These are phyloP conservation scores for Globisporangium cederbergense DNA, from an alignment of 352 stramenopile genomes.

Conservation along the genomic window DNA sequence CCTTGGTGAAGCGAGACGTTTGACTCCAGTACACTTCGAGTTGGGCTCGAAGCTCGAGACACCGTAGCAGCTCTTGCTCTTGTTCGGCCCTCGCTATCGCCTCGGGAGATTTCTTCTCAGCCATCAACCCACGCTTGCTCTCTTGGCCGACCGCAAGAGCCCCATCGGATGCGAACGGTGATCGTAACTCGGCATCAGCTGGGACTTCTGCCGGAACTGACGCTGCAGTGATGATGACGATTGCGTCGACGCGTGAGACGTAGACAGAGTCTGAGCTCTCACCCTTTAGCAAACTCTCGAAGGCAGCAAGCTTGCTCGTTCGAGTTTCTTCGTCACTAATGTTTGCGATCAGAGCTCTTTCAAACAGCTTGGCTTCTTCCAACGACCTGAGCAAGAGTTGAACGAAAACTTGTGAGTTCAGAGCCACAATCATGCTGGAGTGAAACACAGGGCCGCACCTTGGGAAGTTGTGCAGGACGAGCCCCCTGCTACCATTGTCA, in stretches of 20 bases:
- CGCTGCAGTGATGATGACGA: slow-evolving; percentile 6
- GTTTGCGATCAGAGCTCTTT: slow-evolving; percentile 27
- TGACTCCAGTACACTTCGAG: slow-evolving; percentile 19
- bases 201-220: neutral
- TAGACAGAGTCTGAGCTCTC: slow-evolving; percentile 10
- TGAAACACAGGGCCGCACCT: slow-evolving; percentile 19
- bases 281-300: slow-evolving; percentile 5
- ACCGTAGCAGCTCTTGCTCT: slow-evolving; percentile 5
- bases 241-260: slow-evolving; percentile 2
- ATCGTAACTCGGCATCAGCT: neutral
- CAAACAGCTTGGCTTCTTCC: slow-evolving; percentile 56
- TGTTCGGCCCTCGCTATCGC: neutral
- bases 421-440: neutral
- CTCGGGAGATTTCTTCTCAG: slow-evolving; percentile 15
- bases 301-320: slow-evolving; percentile 5
- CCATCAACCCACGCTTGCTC: neutral
- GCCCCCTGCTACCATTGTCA: slow-evolving; percentile 10
- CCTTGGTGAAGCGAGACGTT: slow-evolving; percentile 12
- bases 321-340: slow-evolving; percentile 16
- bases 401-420: neutral
- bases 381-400: slow-evolving; percentile 22
- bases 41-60: slow-evolving; percentile 6
- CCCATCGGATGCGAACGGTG: neutral
- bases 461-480: slow-evolving; percentile 60
- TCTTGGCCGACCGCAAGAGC: slow-evolving; percentile 3